Base-by-base conservation (phyloP, 2,329 filamentous ascomycete genomes). In the Fusarium vanettenii region DNA sequence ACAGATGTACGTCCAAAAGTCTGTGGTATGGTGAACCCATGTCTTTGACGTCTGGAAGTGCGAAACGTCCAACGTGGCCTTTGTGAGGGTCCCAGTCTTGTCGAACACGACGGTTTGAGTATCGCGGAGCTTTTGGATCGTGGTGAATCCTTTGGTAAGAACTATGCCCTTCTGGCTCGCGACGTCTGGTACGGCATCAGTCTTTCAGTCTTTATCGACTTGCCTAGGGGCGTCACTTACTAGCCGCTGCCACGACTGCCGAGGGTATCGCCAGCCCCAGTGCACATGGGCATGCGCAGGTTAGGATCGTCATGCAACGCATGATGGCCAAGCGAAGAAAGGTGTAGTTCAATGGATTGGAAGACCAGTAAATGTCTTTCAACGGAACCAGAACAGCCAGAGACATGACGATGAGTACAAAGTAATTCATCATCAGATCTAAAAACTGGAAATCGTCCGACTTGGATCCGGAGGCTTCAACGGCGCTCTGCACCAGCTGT, bases 81-180 rank as follows among this genome's bases (percentile, higher is more conserved):
- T 39, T 8, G 66, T 68, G 14, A 68, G n/a, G 7, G 60, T 68
- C n/a, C 66, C 66, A 1, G 66, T 68, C 13, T 68, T 64, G 60
- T 64, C 60, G 25, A 68, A 68, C n/a, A 68, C n/a, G 18, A 68
- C 6, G 0, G 66, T 25, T 22, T 27, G 31, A 13, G 60, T 64
- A 6, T 50, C 25, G 4, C 43, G 22, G 7, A 68, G 61, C 16
- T 60, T 64, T 25, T 64, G 61, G 22, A 64, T 68, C 0, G 66
- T 68, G 22, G 31, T 1, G 13, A 68, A 50, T 2, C 60, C 66
- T 8, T 48, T 57, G 2, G 31, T 60, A 13, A 68, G 45, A 9
- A 64, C 13, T 1, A 68, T 68, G 8, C 66, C 60, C 29, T 55
- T 68, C 43, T 60, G 43, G 20, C 66, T 59, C 3, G 66, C 66